A percentile compares a stretch with the other conserved stretches of the same genome.
These are phyloP conservation scores for Syzygium jambos DNA, from an alignment of 345 rosid genomes.

Conservation along the genomic window DNA sequence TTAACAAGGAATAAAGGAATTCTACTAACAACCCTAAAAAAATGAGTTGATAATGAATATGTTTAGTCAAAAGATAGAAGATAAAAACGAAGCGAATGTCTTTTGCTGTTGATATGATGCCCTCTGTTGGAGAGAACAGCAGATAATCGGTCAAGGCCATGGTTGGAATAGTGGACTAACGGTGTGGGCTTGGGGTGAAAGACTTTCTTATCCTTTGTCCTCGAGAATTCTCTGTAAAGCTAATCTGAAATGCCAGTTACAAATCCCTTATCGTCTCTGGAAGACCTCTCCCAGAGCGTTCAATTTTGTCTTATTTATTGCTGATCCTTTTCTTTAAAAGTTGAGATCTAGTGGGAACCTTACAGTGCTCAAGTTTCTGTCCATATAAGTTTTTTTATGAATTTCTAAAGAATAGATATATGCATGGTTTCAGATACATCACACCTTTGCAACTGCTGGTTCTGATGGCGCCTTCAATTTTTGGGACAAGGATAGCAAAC, in stretches of 20 bases:
- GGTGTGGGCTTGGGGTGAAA: background rate
- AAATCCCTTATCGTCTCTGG: background rate
- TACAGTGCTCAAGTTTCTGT: background rate
- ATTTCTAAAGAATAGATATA: background rate
- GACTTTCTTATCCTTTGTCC: background rate
- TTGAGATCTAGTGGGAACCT: background rate
- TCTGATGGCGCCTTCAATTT: slow-evolving; percentile 97
- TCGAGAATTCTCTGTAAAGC: background rate
- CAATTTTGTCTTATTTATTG: background rate
- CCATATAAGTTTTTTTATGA: background rate
- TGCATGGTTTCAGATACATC: slow-evolving; percentile 51
- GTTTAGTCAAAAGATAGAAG: background rate
- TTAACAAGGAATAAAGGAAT: background rate
- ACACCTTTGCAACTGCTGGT: slow-evolving; percentile 97
- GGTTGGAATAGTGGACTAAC: background rate
- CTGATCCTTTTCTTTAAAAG: background rate
- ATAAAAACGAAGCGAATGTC: background rate
- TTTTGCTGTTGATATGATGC: background rate
- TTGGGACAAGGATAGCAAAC: slow-evolving; percentile 99
- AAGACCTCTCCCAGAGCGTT: background rate
- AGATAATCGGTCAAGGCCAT: background rate
- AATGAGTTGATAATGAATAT: background rate
- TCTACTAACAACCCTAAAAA: background rate
- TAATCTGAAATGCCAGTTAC: background rate
- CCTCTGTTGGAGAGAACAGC: background rate